These are phyloP conservation scores for Podospora pseudocomata DNA, from an alignment of 495 filamentous ascomycete genomes.

Conservation along the genomic window DNA sequence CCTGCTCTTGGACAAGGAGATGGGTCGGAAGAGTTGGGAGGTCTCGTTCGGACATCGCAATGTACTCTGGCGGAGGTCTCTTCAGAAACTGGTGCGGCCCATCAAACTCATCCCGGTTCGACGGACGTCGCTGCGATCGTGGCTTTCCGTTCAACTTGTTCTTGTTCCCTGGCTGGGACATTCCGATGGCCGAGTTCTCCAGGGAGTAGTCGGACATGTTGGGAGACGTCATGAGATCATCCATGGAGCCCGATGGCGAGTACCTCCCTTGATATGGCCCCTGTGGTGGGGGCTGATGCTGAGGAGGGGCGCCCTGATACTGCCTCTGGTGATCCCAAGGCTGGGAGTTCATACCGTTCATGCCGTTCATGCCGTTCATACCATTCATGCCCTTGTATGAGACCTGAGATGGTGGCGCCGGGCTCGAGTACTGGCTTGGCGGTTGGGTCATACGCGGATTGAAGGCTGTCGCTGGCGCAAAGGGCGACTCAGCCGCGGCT, in stretches of 20 bases:
- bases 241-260: conserved; percentile 47
- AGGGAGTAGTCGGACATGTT: conserved; percentile 42
- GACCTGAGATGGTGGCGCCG: conserved; percentile 20
- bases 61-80: conserved; percentile 58
- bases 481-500: conserved; percentile 34
- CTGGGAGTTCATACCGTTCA: background rate
- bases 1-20: conserved; percentile 77
- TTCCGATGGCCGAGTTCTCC: conserved; percentile 32
- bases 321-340: conserved; percentile 10
- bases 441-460: conserved; percentile 34
- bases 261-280: conserved; percentile 29
- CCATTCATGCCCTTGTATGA: conserved; percentile 33
- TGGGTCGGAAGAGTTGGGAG: conserved; percentile 78
- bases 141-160: conserved; percentile 48
- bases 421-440: conserved; percentile 30
- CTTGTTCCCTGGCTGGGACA: conserved; percentile 39
- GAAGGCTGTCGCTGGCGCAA: conserved; percentile 33
- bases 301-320: conserved; percentile 9
- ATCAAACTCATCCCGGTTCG: conserved; percentile 87
- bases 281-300: background rate
- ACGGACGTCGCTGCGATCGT: conserved; percentile 64
- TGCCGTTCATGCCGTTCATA: background rate
- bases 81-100: conserved; percentile 77
- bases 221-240: conserved; percentile 44
- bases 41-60: conserved; percentile 71